These are phyloP conservation scores for Eimeria necatrix DNA, from an alignment of 169 alveolate species.

Conservation along the genomic window DNA sequence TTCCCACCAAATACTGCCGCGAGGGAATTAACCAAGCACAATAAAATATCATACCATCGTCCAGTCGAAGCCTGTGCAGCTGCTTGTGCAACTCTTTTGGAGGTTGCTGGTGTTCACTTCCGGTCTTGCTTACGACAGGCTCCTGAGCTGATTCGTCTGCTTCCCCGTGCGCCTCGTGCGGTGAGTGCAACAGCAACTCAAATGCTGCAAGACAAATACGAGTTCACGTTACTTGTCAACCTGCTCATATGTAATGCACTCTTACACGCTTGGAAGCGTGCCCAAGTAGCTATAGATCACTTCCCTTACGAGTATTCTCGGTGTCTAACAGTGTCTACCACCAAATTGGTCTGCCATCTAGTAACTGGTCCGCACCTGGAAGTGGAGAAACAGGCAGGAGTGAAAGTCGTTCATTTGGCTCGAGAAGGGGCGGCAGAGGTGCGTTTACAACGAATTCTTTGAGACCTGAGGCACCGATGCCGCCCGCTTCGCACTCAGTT, in stretches of 20 bases:
- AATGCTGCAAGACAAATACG: background rate
- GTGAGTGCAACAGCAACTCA: background rate
- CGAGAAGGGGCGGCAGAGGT: slow-evolving; percentile 10
- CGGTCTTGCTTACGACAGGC: background rate
- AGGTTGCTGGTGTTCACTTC: slow-evolving; percentile 29
- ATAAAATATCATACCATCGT: slow-evolving; percentile 54
- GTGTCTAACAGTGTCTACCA: too few relatives aligned
- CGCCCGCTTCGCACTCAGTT: background rate
- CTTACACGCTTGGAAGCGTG: background rate
- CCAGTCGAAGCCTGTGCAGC: slow-evolving; percentile 66
- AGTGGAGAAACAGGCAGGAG: slow-evolving; percentile 66
- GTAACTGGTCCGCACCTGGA: slow-evolving; percentile 15
- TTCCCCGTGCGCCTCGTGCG: background rate
- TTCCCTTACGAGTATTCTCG: background rate
- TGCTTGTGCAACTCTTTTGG: slow-evolving; percentile 51
- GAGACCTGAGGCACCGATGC: background rate
- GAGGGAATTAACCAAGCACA: background rate
- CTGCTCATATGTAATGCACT: background rate
- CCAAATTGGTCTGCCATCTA: too few relatives aligned
- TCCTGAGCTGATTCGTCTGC: background rate
- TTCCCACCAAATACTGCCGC: too few relatives aligned
- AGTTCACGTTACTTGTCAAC: too few relatives aligned
- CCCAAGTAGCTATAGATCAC: background rate
- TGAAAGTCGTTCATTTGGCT: slow-evolving; percentile 48
- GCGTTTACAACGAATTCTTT: background rate